Conservation (phyloP, 192 early-diverging fungal species). For the Entophlyctis luteolus region DNA sequence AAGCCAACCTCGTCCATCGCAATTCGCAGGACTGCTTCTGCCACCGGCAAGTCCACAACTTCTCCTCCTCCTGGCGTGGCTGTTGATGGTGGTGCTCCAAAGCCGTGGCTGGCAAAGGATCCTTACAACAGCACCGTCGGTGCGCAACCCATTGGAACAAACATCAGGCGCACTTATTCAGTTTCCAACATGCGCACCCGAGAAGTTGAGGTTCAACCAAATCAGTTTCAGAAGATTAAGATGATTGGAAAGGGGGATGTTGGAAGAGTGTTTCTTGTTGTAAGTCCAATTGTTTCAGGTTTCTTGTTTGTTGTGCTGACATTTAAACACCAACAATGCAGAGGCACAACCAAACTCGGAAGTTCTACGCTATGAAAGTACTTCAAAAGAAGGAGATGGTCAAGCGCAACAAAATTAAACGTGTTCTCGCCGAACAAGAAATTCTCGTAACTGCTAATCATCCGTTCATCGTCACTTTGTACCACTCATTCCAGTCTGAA, state of each 20-base stretch:
- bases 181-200: slow-evolving; percentile 78
- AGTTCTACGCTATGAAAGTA: slow-evolving; percentile 95
- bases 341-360: slow-evolving; percentile 63
- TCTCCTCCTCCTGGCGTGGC: too few species aligned
- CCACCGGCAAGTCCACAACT: too few species aligned
- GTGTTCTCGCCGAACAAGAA: slow-evolving; percentile 94
- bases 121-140: too few species aligned
- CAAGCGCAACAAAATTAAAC: slow-evolving; percentile 95
- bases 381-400: slow-evolving; percentile 95
- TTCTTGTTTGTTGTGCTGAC: not conserved
- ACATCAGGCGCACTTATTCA: too few species aligned
- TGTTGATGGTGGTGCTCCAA: too few species aligned
- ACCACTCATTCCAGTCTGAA: slow-evolving; percentile 84
- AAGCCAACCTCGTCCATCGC: too few species aligned
- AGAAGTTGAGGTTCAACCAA: slow-evolving; percentile 78
- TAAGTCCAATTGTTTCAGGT: slow-evolving; percentile 35
- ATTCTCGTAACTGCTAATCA: slow-evolving; percentile 80
- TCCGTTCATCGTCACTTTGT: slow-evolving; percentile 82
- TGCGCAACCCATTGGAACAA: too few species aligned
- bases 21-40: too few species aligned
- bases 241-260: slow-evolving; percentile 97
- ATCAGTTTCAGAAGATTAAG: slow-evolving; percentile 81
- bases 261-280: slow-evolving; percentile 92
- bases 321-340: not conserved
- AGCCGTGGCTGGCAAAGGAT: too few species aligned